Evolutionary conservation across 1,139 yeast genomes (phyloP), one percentile per base, ranked within the genome.

Genomic region (Geotrichum restrictum): DNA sequence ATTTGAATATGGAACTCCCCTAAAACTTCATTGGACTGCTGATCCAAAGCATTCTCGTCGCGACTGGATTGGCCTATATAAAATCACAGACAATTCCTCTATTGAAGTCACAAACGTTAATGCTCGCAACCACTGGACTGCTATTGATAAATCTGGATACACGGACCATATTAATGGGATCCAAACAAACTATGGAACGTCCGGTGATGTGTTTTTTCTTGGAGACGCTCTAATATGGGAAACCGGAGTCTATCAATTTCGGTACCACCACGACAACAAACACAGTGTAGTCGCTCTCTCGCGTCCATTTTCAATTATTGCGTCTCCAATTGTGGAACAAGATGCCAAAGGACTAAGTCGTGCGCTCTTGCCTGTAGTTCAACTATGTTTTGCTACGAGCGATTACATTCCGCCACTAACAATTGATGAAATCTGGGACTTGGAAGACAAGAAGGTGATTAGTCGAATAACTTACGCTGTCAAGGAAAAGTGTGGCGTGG

Each of bases 61-160:
- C 46, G 94, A 86, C 64, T 87, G 96, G 96, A 78, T 87, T 59
- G 95, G 94, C 0, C 70, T 87, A 47, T 88, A 87, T 69, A 80
- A 79, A 54, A 77, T 85, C 19, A 73, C 80, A 21, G 86, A 81
- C 58, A 81, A 88, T 21, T 74, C 74, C 43, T 80, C 86, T 7
- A 74, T 82, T 51, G 77, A 76, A 43, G 77, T 75, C 49, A 86
- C 95, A 0, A 71, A 77, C 44, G 72, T 82, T 24, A 76, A 88
- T 13, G 83, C 93, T 11, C 69, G 78, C 31, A 87, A 88, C 7
- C 81, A 86, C 60, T 87, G 95, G 95, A 65, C 76, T 33, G 82
- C 81, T 57, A 67, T 77, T n/a, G 75, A 77, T 43, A 64, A 69
- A 1, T 65, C 61, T 5, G 68, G 67, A n/a, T 68, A 61, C 49